Evolutionary conservation across 352 stramenopile genomes (phyloP).

Genomic region (Albugo candida): DNA sequence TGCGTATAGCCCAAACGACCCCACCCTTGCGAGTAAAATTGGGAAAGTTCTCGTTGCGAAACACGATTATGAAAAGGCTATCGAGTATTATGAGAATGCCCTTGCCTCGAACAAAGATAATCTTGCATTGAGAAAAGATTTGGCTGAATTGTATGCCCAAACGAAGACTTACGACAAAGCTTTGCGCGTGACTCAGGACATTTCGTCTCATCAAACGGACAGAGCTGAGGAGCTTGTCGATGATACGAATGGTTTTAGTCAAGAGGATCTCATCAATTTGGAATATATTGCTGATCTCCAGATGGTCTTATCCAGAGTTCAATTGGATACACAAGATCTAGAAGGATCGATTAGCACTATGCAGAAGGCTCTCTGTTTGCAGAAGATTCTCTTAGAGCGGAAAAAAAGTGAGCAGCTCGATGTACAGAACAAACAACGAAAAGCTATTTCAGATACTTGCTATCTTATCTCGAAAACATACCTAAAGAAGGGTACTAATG

Average conservation of each 20-base stretch:
- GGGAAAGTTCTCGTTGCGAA: slow-evolving; percentile 82
- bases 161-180: slow-evolving; percentile 73
- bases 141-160: slow-evolving; percentile 80
- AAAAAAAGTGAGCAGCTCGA: slow-evolving; percentile 68
- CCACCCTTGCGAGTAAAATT: slow-evolving; percentile 70
- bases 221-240: too few species aligned
- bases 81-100: slow-evolving; percentile 87
- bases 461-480: slow-evolving; percentile 66
- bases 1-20: slow-evolving; percentile 33
- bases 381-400: slow-evolving; percentile 70
- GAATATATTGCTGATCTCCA: slow-evolving; percentile 52
- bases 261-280: slow-evolving; percentile 41
- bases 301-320: slow-evolving; percentile 58
- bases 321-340: slow-evolving; percentile 41
- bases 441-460: slow-evolving; percentile 63
- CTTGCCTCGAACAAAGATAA: slow-evolving; percentile 60
- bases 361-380: slow-evolving; percentile 58
- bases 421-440: slow-evolving; percentile 47
- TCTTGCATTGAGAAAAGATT: slow-evolving; percentile 70
- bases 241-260: too few species aligned
- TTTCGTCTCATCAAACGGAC: slow-evolving; percentile 15
- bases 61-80: slow-evolving; percentile 84
- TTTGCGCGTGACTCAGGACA: slow-evolving; percentile 55
- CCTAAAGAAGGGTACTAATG: slow-evolving; percentile 10
- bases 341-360: slow-evolving; percentile 64